A percentile compares a stretch with the other conserved stretches of the same genome.
phyloP scores from a whole-genome alignment of 2,329 filamentous ascomycete genomes.

The Colletotrichum destructivum region DNA sequence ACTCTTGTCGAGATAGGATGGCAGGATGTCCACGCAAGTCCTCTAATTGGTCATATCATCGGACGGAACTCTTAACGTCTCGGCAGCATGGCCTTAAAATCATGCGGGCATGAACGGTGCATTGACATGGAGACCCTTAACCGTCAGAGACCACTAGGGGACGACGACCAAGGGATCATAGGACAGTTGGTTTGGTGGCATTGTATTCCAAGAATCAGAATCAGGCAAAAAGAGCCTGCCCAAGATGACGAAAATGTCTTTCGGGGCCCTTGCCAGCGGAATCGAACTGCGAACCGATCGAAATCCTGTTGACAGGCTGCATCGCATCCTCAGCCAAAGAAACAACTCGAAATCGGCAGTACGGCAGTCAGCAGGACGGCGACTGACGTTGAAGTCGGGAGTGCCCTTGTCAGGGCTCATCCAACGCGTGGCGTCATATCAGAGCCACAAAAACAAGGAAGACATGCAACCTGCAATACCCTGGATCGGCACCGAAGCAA shows the following conservation, averaged over 20 bases:
- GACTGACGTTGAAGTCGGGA: conserved; percentile 36
- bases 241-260: conserved; percentile 29
- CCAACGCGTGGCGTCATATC: conserved; percentile 40
- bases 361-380: conserved; percentile 28
- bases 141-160: background rate
- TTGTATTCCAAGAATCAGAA: conserved; percentile 12
- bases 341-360: conserved; percentile 21
- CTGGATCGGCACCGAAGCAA: conserved; percentile 32
- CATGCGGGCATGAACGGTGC: conserved; percentile 23
- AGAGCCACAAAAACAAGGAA: conserved; percentile 41
- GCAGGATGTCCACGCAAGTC: conserved; percentile 8
- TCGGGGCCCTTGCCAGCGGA: conserved; percentile 13
- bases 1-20: conserved; percentile 26
- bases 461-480: conserved; percentile 34
- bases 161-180: background rate
- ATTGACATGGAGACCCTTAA: conserved; percentile 17
- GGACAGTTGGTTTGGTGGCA: conserved; percentile 13
- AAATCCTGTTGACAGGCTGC: conserved; percentile 25
- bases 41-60: conserved; percentile 24
- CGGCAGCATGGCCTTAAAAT: conserved; percentile 17
- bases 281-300: background rate
- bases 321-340: conserved; percentile 11
- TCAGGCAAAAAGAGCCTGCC: background rate
- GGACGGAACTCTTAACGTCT: conserved; percentile 31
- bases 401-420: conserved; percentile 15